A percentile compares a stretch with the other conserved stretches of the same genome.
These are phyloP conservation scores for Penicillium canariense DNA, from an alignment of 495 filamentous ascomycete species.

Conservation along the genomic window DNA sequence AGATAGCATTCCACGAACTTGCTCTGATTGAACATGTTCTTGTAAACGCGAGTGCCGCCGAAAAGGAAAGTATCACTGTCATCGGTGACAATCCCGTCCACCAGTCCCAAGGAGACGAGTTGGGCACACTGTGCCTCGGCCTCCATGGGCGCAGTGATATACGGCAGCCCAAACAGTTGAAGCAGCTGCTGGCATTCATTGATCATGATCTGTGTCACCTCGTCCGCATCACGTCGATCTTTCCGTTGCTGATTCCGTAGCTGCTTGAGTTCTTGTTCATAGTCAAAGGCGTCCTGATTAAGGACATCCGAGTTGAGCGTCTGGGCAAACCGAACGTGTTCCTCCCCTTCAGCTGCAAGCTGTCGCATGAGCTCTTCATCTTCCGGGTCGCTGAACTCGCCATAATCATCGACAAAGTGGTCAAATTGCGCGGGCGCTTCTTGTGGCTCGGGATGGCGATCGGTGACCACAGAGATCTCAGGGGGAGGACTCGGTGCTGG, in stretches of 20 bases:
- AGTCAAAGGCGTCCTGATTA: conserved; percentile 65
- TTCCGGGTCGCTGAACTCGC: conserved; percentile 78
- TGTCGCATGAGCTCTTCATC: conserved; percentile 85
- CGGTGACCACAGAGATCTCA: conserved; percentile 7
- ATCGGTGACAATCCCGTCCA: conserved; percentile 98
- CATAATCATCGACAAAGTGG: conserved; percentile 36
- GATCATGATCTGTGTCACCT: conserved; percentile 92
- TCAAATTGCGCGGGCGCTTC: conserved; percentile 27
- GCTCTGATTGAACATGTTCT: conserved; percentile 98
- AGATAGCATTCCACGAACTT: conserved; percentile 98
- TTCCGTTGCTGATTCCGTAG: conserved; percentile 93
- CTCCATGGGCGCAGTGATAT: conserved; percentile 98
- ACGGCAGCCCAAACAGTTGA: conserved; percentile 86
- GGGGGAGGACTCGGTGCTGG: conserved; percentile 3
- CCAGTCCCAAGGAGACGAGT: conserved; percentile 77
- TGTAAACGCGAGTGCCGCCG: conserved; percentile 92
- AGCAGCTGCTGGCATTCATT: conserved; percentile 91
- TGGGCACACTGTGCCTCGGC: conserved; percentile 97
- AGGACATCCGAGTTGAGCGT: conserved; percentile 66
- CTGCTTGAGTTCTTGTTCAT: conserved; percentile 81
- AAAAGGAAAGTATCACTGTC: conserved; percentile 98
- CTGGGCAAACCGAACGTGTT: conserved; percentile 88
- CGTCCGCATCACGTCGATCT: conserved; percentile 90
- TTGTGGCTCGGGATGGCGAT: conserved; percentile 11
- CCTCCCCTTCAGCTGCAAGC: conserved; percentile 83